Percentiles rank a stretch among this genome's conserved stretches.
These are phyloP conservation scores for Mercurialis annua DNA, from an alignment of 345 rosid species.

Conservation along the genomic window DNA sequence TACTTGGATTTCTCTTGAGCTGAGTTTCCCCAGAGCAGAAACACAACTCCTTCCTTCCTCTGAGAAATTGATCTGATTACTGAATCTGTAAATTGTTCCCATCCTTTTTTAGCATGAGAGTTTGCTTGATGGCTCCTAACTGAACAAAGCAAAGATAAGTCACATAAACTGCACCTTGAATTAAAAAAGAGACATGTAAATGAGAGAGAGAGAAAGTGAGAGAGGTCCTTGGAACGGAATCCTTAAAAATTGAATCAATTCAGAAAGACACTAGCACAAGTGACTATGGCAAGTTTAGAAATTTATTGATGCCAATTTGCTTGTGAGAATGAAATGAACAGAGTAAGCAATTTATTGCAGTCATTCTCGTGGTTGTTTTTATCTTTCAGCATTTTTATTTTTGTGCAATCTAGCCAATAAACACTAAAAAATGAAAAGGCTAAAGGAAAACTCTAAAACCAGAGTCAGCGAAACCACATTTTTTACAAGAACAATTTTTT, in stretches of 20 bases:
- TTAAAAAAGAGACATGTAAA: too few relatives aligned
- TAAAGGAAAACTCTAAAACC: too few relatives aligned
- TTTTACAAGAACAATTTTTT: too few relatives aligned
- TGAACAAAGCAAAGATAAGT: conserved; percentile 27
- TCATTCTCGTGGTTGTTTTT: too few relatives aligned
- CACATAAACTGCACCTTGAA: neutral
- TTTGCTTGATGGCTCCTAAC: conserved; percentile 85
- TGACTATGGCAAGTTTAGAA: neutral
- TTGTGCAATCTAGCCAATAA: too few relatives aligned
- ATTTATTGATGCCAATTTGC: too few relatives aligned
- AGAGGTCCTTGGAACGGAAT: neutral
- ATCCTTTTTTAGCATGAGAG: conserved; percentile 96
- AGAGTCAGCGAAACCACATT: too few relatives aligned
- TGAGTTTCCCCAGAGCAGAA: conserved; percentile 94
- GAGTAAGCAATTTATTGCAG: too few relatives aligned
- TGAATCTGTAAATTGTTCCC: conserved; percentile 97
- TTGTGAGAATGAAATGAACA: too few relatives aligned
- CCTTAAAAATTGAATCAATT: neutral
- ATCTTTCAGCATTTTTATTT: too few relatives aligned
- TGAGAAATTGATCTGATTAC: conserved; percentile 71
- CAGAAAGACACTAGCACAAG: neutral
- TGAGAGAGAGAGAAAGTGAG: too few relatives aligned
- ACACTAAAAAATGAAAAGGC: too few relatives aligned
- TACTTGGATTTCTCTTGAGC: conserved; percentile 90
- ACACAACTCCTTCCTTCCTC: conserved; percentile 85